Percentiles rank a stretch among this genome's conserved stretches.
Conservation (phyloP, 345 rosid species). For the Brassica cretica region DNA sequence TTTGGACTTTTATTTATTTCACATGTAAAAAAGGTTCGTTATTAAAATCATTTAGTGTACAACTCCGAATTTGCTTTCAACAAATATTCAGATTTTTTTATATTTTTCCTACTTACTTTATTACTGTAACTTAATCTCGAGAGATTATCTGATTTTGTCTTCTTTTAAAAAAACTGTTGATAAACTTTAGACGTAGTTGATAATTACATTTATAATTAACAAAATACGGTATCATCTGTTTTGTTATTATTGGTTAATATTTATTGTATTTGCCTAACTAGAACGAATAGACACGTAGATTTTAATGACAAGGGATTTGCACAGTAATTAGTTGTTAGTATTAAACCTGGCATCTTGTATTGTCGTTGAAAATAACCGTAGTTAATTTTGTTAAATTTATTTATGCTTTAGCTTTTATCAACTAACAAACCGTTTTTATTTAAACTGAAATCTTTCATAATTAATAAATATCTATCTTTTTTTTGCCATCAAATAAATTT, state of each 20-base stretch:
- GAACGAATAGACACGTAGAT: slow-evolving; percentile 21
- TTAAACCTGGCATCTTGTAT: slow-evolving; percentile 14
- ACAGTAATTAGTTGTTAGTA: slow-evolving; percentile 6
- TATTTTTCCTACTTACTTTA: neutral
- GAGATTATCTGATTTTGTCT: neutral
- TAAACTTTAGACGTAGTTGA: slow-evolving; percentile 13
- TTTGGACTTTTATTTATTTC: slow-evolving; percentile 12
- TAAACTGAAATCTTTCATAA: neutral
- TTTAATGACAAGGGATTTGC: neutral
- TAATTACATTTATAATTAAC: slow-evolving; percentile 17
- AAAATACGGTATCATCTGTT: neutral
- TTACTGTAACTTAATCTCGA: neutral
- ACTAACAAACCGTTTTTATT: neutral
- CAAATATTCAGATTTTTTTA: neutral
- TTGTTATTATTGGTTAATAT: neutral
- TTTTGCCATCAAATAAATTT: neutral
- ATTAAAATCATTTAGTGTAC: neutral
- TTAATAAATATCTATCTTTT: neutral
- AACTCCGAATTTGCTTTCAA: neutral
- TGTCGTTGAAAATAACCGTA: neutral
- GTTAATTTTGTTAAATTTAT: neutral
- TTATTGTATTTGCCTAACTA: slow-evolving; percentile 17
- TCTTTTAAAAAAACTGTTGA: neutral
- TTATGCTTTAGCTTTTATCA: neutral
- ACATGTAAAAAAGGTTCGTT: neutral